These are phyloP conservation scores for Solanum rostratum DNA, from an alignment of 257 asterid species.

Conservation along the genomic window DNA sequence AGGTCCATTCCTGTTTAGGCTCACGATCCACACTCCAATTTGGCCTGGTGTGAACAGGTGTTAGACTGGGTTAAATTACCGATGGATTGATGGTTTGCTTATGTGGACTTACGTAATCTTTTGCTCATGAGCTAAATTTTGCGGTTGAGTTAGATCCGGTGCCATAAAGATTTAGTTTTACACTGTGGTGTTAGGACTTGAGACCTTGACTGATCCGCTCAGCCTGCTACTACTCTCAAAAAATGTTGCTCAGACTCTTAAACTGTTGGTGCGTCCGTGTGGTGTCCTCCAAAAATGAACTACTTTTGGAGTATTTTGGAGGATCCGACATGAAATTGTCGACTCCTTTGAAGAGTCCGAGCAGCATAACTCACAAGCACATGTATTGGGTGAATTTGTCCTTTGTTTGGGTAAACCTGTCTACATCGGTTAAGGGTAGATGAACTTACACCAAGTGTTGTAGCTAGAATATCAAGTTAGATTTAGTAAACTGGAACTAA, in stretches of 20 bases:
- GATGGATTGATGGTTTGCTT: no score
- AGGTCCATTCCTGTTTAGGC: no score
- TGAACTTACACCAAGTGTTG: background rate
- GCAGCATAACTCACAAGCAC: background rate
- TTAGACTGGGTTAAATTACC: no score
- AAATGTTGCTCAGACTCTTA: background rate
- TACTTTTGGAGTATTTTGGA: background rate
- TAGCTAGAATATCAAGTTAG: background rate
- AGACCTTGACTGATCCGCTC: background rate
- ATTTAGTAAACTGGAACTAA: background rate
- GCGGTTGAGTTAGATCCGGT: no score
- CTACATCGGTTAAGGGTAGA: background rate
- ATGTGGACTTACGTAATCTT: no score
- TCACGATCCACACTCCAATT: no score
- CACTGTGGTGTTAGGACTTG: background rate
- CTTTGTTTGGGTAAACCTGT: background rate
- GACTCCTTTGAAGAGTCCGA: background rate
- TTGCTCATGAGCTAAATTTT: no score
- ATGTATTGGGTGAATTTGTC: background rate
- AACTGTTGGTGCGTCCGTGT: background rate
- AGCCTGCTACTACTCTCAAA: background rate
- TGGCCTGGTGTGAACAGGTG: no score
- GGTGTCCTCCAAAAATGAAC: background rate
- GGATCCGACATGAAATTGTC: background rate
- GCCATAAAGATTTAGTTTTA: background rate